Evolutionary conservation across 345 rosid species (phyloP).

Genomic region (Gynandropsis gynandra): DNA sequence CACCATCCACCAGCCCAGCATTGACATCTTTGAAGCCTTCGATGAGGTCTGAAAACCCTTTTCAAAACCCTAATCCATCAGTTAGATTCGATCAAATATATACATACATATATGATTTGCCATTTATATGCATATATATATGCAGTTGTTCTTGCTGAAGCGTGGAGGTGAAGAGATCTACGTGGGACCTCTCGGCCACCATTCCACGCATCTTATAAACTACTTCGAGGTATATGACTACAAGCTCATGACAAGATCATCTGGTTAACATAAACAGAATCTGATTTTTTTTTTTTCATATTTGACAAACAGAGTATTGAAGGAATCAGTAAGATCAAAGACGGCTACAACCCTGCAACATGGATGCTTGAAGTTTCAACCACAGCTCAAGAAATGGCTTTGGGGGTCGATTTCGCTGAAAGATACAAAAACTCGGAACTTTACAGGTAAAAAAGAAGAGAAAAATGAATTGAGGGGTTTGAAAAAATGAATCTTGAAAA

Average conservation of each 20-base stretch:
- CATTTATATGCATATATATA: background rate
- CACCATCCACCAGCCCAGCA: conserved; percentile 94
- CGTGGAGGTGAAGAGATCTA: conserved; percentile 80
- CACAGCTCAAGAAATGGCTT: conserved; percentile 48
- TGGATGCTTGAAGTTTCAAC: conserved; percentile 78
- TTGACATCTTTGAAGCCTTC: conserved; percentile 85
- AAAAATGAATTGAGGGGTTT: background rate
- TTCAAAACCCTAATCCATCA: background rate
- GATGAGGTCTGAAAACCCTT: conserved; percentile 53
- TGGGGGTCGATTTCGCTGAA: conserved; percentile 55
- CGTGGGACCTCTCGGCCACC: conserved; percentile 68
- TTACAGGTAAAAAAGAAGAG: conserved; percentile 33
- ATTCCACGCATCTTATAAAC: conserved; percentile 47
- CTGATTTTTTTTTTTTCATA: conserved; percentile 9
- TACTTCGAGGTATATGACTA: conserved; percentile 54
- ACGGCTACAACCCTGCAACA: conserved; percentile 80
- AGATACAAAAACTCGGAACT: conserved; percentile 53
- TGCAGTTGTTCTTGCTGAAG: conserved; percentile 61
- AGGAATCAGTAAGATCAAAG: conserved; percentile 54
- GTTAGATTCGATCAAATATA: background rate
- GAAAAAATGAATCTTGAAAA: background rate
- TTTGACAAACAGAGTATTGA: conserved; percentile 35
- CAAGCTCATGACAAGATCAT: background rate
- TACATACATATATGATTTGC: no score
- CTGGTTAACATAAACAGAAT: background rate